These are phyloP conservation scores for Picea abies DNA, from an alignment of 83 land plant species.

Conservation along the genomic window DNA sequence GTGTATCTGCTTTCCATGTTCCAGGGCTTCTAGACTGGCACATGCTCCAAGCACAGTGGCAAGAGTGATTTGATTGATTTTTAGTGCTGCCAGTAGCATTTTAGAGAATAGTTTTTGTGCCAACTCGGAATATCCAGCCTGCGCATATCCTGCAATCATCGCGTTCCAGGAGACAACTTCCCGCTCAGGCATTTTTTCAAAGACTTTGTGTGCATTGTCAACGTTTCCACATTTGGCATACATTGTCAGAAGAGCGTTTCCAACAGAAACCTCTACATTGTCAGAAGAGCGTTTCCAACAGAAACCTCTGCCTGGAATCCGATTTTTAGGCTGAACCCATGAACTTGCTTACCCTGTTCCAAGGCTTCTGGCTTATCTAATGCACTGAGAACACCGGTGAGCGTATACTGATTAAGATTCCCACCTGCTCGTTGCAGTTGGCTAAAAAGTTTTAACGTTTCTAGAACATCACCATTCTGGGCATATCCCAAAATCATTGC, in stretches of 20 bases:
- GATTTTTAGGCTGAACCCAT: slow-evolving; percentile 26
- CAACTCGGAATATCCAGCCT: slow-evolving; percentile 13
- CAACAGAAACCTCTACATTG: slow-evolving; percentile 40
- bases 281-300: too few relatives aligned
- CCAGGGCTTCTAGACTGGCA: not conserved
- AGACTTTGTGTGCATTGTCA: slow-evolving; percentile 24
- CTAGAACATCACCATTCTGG: too few relatives aligned
- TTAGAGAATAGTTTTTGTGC: slow-evolving; percentile 32
- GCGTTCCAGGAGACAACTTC: slow-evolving; percentile 40
- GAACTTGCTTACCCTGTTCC: slow-evolving; percentile 24
- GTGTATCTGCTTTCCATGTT: not conserved
- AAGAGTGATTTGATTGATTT: too few relatives aligned
- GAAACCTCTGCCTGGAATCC: slow-evolving; percentile 32
- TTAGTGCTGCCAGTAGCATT: slow-evolving; percentile 12
- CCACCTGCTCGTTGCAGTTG: not conserved
- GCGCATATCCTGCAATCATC: slow-evolving; percentile 33
- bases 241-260: slow-evolving; percentile 38
- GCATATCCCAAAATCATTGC: too few relatives aligned
- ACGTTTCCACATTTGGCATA: slow-evolving; percentile 26
- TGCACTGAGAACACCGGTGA: not conserved
- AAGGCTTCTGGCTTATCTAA: not conserved
- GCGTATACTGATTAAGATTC: not conserved
- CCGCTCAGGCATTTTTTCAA: slow-evolving; percentile 19
- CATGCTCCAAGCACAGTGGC: too few relatives aligned
- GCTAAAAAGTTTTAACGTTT: too few relatives aligned